phyloP scores from a whole-genome alignment of 805 yeast genomes.

The Novakomyces olei region DNA sequence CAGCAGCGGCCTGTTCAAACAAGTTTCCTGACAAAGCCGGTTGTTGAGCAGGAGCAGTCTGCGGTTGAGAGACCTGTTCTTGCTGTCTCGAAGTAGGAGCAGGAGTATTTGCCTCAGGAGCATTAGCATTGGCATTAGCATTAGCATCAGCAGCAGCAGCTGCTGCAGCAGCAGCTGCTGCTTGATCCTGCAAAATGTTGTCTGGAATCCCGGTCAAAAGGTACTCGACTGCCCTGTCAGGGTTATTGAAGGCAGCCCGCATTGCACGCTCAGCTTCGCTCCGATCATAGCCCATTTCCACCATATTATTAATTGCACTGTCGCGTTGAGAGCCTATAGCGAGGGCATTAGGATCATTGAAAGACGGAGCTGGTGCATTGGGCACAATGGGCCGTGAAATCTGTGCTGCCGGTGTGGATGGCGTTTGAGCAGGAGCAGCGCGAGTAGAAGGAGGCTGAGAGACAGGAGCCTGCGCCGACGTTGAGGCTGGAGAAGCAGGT shows the following conservation, averaged over 20 bases:
- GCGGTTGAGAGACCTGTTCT: no score
- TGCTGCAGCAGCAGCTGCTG: constrained; percentile 12
- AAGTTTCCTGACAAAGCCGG: constrained; percentile 18
- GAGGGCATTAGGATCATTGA: constrained; percentile 18
- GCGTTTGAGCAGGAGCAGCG: constrained; percentile 6
- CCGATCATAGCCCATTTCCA: constrained; percentile 92
- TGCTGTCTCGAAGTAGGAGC: no score
- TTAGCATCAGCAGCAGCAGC: constrained; percentile 11
- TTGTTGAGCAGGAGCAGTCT: constrained; percentile 9
- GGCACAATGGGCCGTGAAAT: constrained; percentile 10
- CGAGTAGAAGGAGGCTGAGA: constrained; percentile 10
- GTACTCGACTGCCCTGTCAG: constrained; percentile 95
- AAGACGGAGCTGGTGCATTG: constrained; percentile 12
- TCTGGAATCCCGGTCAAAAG: constrained; percentile 78
- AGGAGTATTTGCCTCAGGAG: constrained; percentile 12
- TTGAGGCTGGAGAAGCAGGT: constrained; percentile 6
- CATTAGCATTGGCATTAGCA: constrained; percentile 9
- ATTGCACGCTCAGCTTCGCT: constrained; percentile 73
- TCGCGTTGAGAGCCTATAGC: constrained; percentile 63
- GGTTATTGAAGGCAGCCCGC: constrained; percentile 89
- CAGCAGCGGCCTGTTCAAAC: constrained; percentile 18
- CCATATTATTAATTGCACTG: constrained; percentile 54
- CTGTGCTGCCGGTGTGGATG: constrained; percentile 6
- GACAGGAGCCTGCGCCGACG: constrained; percentile 11
- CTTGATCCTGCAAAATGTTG: constrained; percentile 19